Evolutionary conservation across 139 green algal genomes (phyloP).

Genomic region (Zygnema cylindricum): DNA sequence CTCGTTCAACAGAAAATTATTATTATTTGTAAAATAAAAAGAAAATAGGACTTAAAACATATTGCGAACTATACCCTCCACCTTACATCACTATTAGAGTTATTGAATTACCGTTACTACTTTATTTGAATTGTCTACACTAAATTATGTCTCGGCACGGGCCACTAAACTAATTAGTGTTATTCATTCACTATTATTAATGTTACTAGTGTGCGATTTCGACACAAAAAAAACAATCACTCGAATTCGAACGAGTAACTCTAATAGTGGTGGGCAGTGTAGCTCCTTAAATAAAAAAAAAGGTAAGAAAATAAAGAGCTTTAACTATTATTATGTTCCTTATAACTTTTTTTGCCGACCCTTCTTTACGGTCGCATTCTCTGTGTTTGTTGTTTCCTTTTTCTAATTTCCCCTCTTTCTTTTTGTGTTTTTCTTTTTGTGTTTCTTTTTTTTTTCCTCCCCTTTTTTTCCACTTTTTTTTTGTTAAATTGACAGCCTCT

Average conservation of each 20-base stretch:
- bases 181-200: too few relatives aligned
- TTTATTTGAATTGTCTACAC: not conserved
- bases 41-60: not conserved
- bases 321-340: not conserved
- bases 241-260: too few relatives aligned
- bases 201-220: not conserved
- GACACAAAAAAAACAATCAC: too few relatives aligned
- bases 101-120: not conserved
- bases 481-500: slow-evolving; percentile 63
- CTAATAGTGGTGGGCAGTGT: too few relatives aligned
- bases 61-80: too few relatives aligned
- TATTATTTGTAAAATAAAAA: not conserved
- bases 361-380: not conserved
- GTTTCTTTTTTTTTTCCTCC: not conserved
- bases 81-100: too few relatives aligned
- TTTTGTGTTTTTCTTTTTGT: not conserved
- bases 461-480: not conserved
- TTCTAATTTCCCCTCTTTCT: not conserved
- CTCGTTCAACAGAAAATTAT: not conserved
- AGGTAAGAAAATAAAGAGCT: too few relatives aligned
- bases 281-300: too few relatives aligned
- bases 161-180: too few relatives aligned
- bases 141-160: not conserved
- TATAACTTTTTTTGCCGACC: not conserved
- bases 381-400: not conserved